Evolutionary conservation across 805 yeast species (phyloP).

Genomic region (Jamesozyma jinghongensis): DNA sequence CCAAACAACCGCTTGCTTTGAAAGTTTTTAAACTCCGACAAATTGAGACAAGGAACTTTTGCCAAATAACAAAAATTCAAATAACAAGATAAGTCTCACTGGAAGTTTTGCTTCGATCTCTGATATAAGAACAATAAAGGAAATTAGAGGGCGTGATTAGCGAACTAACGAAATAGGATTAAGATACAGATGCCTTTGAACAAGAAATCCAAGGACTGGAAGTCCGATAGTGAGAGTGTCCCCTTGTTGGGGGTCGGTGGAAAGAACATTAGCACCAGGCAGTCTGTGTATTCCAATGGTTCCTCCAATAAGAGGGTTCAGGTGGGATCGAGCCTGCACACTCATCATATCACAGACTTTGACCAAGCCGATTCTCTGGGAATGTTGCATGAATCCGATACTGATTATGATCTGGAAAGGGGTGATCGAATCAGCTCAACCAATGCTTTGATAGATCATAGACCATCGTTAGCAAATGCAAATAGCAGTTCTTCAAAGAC

Average conservation of each 20-base stretch:
- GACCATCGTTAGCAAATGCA: conserved; percentile 13
- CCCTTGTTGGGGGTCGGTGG: background rate
- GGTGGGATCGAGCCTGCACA: conserved; percentile 1
- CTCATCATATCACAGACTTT: conserved; percentile 17
- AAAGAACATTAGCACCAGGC: background rate
- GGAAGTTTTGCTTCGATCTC: too few species aligned
- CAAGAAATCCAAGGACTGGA: background rate
- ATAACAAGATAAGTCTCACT: too few species aligned
- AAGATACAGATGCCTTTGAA: too few species aligned
- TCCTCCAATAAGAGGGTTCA: conserved; percentile 1
- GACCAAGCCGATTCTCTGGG: conserved; percentile 30
- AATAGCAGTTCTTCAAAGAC: background rate
- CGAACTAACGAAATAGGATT: too few species aligned
- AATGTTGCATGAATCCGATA: conserved; percentile 24
- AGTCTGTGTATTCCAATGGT: background rate
- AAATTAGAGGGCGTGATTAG: too few species aligned
- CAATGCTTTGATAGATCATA: conserved; percentile 21
- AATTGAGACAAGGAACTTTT: too few species aligned
- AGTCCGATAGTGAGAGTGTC: background rate
- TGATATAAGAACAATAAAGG: too few species aligned
- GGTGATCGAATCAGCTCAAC: conserved; percentile 8
- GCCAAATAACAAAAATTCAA: too few species aligned
- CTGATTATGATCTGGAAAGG: conserved; percentile 10
- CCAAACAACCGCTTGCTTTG: too few species aligned
- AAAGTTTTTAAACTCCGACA: too few species aligned